phyloP scores from a whole-genome alignment of 2,329 filamentous ascomycete genomes.

The Ascochyta pisi region DNA sequence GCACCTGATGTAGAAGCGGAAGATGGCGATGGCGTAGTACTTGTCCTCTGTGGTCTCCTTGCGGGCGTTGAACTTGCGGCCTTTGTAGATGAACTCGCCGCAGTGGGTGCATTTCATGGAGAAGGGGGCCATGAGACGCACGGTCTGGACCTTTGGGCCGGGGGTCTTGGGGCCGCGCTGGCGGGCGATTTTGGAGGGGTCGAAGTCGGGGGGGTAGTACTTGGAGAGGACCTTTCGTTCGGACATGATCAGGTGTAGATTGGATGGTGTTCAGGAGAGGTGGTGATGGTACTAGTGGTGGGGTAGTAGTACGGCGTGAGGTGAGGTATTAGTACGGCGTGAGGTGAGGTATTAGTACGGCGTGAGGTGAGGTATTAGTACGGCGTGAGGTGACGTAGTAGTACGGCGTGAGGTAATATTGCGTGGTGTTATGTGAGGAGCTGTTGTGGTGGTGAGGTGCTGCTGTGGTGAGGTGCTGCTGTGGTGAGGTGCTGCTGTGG shows the following conservation, averaged over 20 bases:
- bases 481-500: no score
- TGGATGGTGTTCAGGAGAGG: background rate
- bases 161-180: conserved; percentile 72
- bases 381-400: no score
- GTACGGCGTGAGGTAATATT: no score
- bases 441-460: no score
- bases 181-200: conserved; percentile 78
- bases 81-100: conserved; percentile 88
- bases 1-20: conserved; percentile 86
- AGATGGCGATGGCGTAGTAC: conserved; percentile 88
- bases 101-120: conserved; percentile 75
- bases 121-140: conserved; percentile 90
- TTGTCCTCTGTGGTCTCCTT: conserved; percentile 93
- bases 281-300: background rate
- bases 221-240: conserved; percentile 81
- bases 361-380: no score
- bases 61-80: conserved; percentile 91
- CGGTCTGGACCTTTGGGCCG: conserved; percentile 82
- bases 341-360: no score
- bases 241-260: conserved; percentile 65
- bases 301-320: no score
- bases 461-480: no score
- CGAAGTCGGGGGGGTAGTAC: conserved; percentile 81
- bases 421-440: no score
- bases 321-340: no score